phyloP scores from a whole-genome alignment of 1,139 yeast species.

The Groenewaldozyma sp. region DNA sequence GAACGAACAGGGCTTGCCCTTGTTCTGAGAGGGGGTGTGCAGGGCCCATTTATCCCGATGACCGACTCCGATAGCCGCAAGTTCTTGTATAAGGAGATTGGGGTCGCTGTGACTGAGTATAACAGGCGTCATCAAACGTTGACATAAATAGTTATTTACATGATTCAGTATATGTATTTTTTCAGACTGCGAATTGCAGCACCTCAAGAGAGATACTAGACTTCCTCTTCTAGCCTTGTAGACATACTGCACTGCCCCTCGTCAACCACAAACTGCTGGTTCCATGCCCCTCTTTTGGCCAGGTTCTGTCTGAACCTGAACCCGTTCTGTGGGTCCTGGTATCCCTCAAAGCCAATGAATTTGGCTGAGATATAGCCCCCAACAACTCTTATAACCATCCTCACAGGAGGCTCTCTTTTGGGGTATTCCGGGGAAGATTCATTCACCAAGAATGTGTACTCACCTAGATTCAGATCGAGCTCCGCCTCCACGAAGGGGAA shows the following conservation, averaged over 20 bases:
- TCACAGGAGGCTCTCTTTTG: constrained; percentile 4
- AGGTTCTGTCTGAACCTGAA: constrained; percentile 7
- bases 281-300: constrained; percentile 11
- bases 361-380: constrained; percentile 12
- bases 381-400: constrained; percentile 9
- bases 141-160: constrained; percentile 7
- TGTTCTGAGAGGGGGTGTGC: constrained; percentile 46
- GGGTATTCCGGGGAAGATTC: constrained; percentile 1
- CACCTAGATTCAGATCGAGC: constrained; percentile 5
- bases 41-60: constrained; percentile 74
- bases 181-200: background rate
- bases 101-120: constrained; percentile 70
- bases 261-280: constrained; percentile 5
- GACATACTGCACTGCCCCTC: constrained; percentile 3
- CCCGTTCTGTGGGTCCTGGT: constrained; percentile 9
- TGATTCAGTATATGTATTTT: background rate
- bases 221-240: background rate
- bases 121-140: constrained; percentile 36
- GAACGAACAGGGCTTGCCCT: constrained; percentile 75
- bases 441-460: constrained; percentile 7
- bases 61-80: constrained; percentile 57
- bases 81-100: constrained; percentile 64
- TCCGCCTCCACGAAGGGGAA: constrained; percentile 4
- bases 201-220: background rate
- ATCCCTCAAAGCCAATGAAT: constrained; percentile 10